Percentiles rank a stretch among this genome's conserved stretches.
These are phyloP conservation scores for Pythium rishiriense DNA, from an alignment of 352 stramenopile genomes.

Conservation along the genomic window DNA sequence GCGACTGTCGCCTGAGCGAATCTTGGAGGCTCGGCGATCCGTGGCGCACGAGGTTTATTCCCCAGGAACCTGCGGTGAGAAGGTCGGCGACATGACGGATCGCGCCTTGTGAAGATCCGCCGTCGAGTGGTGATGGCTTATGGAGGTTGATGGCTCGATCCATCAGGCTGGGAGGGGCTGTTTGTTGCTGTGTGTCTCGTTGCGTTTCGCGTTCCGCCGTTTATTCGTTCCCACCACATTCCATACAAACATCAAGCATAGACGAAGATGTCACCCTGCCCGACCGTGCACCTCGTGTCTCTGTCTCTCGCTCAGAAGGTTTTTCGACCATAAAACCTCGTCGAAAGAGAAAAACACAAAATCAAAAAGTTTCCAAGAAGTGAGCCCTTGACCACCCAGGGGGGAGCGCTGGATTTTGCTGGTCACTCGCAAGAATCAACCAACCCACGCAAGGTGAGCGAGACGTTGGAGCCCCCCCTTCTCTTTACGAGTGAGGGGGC, in stretches of 20 bases:
- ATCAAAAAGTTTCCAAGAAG: not conserved
- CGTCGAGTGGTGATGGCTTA: no score
- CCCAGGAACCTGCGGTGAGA: no score
- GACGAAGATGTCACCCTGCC: slow-evolving; percentile 19
- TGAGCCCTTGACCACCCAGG: slow-evolving; percentile 24
- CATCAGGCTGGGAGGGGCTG: no score
- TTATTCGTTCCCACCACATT: not conserved
- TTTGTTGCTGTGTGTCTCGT: slow-evolving; percentile 12
- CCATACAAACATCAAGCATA: not conserved
- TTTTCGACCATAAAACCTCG: slow-evolving; percentile 22
- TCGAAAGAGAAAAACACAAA: no score
- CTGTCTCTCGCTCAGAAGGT: slow-evolving; percentile 6
- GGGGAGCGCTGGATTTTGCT: not conserved
- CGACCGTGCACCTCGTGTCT: slow-evolving; percentile 6
- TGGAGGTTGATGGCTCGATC: no score
- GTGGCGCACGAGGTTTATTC: no score
- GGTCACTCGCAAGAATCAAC: slow-evolving; percentile 23
- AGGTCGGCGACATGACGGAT: no score
- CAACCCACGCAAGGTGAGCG: slow-evolving; percentile 20
- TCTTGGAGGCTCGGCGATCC: no score
- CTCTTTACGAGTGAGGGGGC: not conserved
- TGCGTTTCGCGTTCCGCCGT: slow-evolving; percentile 16
- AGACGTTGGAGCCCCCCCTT: not conserved
- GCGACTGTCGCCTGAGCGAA: not conserved
- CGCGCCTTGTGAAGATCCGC: no score